Evolutionary conservation across 345 rosid species (phyloP).

Genomic region (Trapa incisa): DNA sequence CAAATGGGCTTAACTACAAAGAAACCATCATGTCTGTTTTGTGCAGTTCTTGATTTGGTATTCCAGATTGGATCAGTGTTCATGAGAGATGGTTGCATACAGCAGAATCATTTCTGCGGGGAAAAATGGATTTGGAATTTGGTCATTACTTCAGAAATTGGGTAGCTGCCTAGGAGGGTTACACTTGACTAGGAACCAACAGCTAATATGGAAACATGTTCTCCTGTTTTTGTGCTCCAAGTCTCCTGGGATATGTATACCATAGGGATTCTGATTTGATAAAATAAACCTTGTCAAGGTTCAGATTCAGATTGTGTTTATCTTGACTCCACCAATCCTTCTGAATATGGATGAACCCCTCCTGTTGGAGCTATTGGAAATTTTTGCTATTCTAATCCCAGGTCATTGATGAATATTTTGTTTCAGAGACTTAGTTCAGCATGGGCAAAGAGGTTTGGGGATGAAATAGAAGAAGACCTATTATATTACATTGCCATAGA

Average conservation of each 20-base stretch:
- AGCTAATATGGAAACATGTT: neutral
- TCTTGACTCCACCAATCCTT: neutral
- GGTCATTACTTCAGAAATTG: neutral
- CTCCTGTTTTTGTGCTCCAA: neutral
- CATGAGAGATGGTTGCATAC: neutral
- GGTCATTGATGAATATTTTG: constrained; percentile 6
- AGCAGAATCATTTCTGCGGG: neutral
- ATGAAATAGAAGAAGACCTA: constrained; percentile 41
- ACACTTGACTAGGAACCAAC: neutral
- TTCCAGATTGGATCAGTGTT: neutral
- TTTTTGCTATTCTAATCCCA: constrained; percentile 1
- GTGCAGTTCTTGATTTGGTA: neutral
- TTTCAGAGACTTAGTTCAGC: constrained; percentile 45
- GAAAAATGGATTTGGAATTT: neutral
- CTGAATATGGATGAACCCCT: neutral
- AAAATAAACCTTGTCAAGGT: neutral
- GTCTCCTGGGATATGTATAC: neutral
- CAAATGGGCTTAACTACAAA: neutral
- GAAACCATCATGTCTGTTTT: neutral
- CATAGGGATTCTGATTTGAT: neutral
- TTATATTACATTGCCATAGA: constrained; percentile 53
- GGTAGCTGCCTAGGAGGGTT: neutral
- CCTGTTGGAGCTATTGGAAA: neutral
- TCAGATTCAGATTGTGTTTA: neutral
- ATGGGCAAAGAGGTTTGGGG: constrained; percentile 77